Base-by-base conservation (phyloP, 2,329 filamentous ascomycete genomes). In the Colletotrichum trifolii region DNA sequence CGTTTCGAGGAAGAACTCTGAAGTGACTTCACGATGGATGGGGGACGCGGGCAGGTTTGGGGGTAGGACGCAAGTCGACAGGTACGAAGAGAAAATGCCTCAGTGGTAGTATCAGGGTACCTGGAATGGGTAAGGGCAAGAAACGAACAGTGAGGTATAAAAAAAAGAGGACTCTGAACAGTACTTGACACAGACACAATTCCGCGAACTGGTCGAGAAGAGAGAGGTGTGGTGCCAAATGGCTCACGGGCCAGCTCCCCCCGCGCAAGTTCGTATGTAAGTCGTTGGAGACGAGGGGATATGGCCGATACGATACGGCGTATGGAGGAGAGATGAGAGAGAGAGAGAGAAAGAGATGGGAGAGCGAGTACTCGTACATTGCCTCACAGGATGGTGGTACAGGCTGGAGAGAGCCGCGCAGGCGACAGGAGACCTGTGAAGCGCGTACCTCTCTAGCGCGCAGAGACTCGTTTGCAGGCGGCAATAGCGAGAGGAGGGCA, bases 1-100 rank as follows among this genome's bases (percentile, higher is more conserved):
- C 64, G 64, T 66, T 64, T 66, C 60, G 64, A 64, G 36, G 58
- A 48, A 61, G 50, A 64, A 66, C 64, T 66, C 64, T 43, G n/a
- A 9, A 66, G 64, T 64, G 59, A 66, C 64, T 64, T 66, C 17
- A 34, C 33, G 25, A 59, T 59, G 54, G 53, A 47, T 49, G 64
- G 53, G 54, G 54, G 53, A 11, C 42, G 40, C 36, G 39, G 50
- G 47, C 53, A 53, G 53, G 38, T 35, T 46, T 56, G 62, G 39
- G 49, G 58, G 62, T 65, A 61, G 53, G 36, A 17, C 34, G 49
- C 60, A 62, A 49, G 62, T 65, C 58, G 45, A 50, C 35, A 12
- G 34, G 40, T 43, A 61, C 50, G 15, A 49, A 65, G 55, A 55
- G 33, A 62, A 65, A 65, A 65, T 65, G 58, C 62, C 62, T 65